These are phyloP conservation scores for Ganoderma multipileum DNA, from an alignment of 1,284 basidiomycete genomes.

Conservation along the genomic window DNA sequence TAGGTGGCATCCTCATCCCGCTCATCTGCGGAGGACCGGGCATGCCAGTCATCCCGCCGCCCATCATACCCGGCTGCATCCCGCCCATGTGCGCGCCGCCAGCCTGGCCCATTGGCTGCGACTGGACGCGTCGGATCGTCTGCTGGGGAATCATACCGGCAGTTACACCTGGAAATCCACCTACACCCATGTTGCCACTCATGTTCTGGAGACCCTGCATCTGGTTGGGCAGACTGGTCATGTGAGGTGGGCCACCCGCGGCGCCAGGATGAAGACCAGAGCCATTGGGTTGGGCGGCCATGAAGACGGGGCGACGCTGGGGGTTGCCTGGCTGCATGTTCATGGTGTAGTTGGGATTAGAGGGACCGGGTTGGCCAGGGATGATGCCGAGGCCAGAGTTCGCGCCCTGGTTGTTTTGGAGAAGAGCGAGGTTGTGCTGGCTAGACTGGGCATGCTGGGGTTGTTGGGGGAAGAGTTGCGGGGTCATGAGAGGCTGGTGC, in stretches of 20 bases:
- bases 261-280: conserved; percentile 47
- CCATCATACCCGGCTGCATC: conserved; percentile 49
- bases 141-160: conserved; percentile 44
- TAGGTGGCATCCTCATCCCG: conserved; percentile 33
- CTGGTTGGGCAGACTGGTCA: conserved; percentile 46
- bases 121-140: conserved; percentile 55
- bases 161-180: conserved; percentile 41
- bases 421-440: conserved; percentile 46
- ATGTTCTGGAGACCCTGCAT: conserved; percentile 33
- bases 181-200: conserved; percentile 37
- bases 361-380: conserved; percentile 33
- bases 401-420: conserved; percentile 46
- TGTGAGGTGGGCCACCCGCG: conserved; percentile 43
- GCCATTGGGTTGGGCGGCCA: conserved; percentile 40
- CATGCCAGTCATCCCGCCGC: conserved; percentile 28
- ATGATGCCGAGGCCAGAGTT: conserved; percentile 49
- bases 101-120: conserved; percentile 54
- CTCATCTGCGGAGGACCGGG: conserved; percentile 38
- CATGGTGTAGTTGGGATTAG: conserved; percentile 28
- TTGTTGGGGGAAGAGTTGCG: conserved; percentile 48
- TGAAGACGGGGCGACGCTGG: conserved; percentile 37
- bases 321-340: conserved; percentile 30
- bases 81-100: conserved; percentile 45
- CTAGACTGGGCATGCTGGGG: conserved; percentile 43
- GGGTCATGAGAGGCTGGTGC: conserved; percentile 46